Evolutionary conservation across 1,139 yeast species (phyloP).

Genomic region (Scheffersomyces cryptocercus): DNA sequence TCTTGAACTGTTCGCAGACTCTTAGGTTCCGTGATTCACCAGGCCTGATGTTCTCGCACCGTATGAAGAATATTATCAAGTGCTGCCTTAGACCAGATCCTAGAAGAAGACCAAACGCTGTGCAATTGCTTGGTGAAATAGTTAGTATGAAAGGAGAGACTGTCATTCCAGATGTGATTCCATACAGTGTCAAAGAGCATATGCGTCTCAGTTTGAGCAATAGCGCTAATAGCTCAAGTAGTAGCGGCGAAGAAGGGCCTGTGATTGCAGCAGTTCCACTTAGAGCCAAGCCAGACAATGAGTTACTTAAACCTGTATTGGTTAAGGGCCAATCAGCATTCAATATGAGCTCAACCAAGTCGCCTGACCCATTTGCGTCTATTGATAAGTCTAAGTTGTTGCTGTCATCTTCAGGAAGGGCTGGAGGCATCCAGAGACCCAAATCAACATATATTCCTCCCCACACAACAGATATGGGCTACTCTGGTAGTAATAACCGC

Average conservation of each 20-base stretch:
- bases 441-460: constrained; percentile 17
- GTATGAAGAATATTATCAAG: constrained; percentile 59
- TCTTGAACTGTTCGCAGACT: constrained; percentile 34
- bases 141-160: constrained; percentile 56
- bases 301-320: neutral
- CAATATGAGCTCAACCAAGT: constrained; percentile 1
- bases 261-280: neutral
- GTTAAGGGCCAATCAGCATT: neutral
- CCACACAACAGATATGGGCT: neutral
- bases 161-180: constrained; percentile 54
- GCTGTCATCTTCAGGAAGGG: neutral
- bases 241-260: too few relatives aligned
- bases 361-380: constrained; percentile 38
- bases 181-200: constrained; percentile 26
- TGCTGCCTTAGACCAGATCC: constrained; percentile 71
- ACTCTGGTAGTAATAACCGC: neutral
- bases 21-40: constrained; percentile 38
- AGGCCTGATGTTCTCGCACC: constrained; percentile 38
- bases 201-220: constrained; percentile 1
- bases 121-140: constrained; percentile 70
- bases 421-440: constrained; percentile 13
- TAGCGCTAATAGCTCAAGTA: neutral
- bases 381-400: constrained; percentile 38
- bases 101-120: constrained; percentile 67
- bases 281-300: neutral